These are phyloP conservation scores for Didymella pinodella DNA, from an alignment of 2,329 filamentous ascomycete genomes.

Conservation along the genomic window DNA sequence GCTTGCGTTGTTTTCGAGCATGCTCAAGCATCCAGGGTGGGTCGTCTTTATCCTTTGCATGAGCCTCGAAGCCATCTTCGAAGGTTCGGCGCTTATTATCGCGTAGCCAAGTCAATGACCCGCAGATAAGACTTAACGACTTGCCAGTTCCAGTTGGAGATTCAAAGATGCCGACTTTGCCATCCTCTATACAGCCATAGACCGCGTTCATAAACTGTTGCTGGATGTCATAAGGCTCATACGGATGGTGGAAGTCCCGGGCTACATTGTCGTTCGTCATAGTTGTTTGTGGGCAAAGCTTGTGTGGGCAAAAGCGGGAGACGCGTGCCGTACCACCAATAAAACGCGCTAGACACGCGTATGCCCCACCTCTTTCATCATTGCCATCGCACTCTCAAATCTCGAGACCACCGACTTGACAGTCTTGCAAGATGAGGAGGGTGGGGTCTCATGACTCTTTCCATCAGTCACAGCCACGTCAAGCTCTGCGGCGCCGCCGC, in stretches of 20 bases:
- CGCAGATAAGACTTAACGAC: constrained; percentile 89
- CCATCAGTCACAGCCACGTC: background rate
- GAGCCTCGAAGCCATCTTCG: constrained; percentile 61
- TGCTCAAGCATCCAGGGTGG: constrained; percentile 87
- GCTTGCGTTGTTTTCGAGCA: constrained; percentile 71
- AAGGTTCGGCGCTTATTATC: constrained; percentile 72
- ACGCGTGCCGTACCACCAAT: background rate
- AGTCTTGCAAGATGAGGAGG: background rate
- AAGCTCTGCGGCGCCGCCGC: background rate
- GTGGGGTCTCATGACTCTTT: background rate
- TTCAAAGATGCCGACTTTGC: constrained; percentile 87
- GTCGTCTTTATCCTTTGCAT: constrained; percentile 68
- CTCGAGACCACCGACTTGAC: background rate
- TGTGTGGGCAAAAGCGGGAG: background rate
- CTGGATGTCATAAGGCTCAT: constrained; percentile 86
- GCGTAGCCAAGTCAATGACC: constrained; percentile 88
- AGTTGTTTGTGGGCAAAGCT: background rate
- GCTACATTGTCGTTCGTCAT: constrained; percentile 29
- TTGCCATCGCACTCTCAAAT: background rate
- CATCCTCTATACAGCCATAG: constrained; percentile 78
- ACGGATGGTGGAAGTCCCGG: constrained; percentile 83
- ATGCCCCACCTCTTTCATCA: constrained; percentile 1
- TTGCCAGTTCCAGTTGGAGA: constrained; percentile 95
- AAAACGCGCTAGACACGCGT: constrained; percentile 1
- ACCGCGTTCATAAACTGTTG: constrained; percentile 85